phyloP scores from a whole-genome alignment of 129 eudicot species.

The Chrysanthemum seticuspe region DNA sequence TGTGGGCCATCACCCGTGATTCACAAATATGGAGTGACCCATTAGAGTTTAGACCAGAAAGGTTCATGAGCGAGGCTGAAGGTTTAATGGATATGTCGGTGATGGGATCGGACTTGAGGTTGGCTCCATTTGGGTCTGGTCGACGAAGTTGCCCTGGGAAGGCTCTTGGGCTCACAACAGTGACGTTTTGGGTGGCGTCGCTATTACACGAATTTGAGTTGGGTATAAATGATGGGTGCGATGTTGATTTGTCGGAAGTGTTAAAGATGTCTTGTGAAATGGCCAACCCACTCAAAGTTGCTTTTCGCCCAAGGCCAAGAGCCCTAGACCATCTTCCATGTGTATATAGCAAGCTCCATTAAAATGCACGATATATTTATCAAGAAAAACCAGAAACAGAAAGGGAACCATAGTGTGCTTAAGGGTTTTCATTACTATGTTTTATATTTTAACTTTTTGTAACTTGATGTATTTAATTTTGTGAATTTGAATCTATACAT shows the following conservation, averaged over 20 bases:
- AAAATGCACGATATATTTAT: too few species aligned
- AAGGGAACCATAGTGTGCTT: not conserved
- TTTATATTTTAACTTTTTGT: not conserved
- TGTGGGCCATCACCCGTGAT: conserved; percentile 91
- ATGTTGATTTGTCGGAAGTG: too few species aligned
- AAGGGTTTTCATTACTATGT: not conserved
- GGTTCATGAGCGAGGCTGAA: conserved; percentile 38
- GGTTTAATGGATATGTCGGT: conserved; percentile 48
- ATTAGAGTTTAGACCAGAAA: conserved; percentile 59
- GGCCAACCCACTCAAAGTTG: not conserved
- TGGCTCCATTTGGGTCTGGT: conserved; percentile 96
- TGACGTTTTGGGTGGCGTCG: conserved; percentile 75
- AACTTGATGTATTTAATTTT: not conserved
- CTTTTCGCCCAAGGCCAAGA: not conserved
- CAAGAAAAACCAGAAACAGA: not conserved
- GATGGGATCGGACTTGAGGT: conserved; percentile 72
- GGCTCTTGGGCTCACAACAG: conserved; percentile 65
- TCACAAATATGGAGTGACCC: conserved; percentile 76
- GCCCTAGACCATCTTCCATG: not conserved
- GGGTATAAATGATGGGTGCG: not conserved
- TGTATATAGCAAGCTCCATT: too few species aligned
- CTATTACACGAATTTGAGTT: conserved; percentile 72
- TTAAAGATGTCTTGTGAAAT: not conserved
- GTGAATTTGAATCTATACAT: not conserved
- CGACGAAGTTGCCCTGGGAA: conserved; percentile 87